phyloP scores from a whole-genome alignment of 2,329 filamentous ascomycete species.

The Hypoxylon sp. region DNA sequence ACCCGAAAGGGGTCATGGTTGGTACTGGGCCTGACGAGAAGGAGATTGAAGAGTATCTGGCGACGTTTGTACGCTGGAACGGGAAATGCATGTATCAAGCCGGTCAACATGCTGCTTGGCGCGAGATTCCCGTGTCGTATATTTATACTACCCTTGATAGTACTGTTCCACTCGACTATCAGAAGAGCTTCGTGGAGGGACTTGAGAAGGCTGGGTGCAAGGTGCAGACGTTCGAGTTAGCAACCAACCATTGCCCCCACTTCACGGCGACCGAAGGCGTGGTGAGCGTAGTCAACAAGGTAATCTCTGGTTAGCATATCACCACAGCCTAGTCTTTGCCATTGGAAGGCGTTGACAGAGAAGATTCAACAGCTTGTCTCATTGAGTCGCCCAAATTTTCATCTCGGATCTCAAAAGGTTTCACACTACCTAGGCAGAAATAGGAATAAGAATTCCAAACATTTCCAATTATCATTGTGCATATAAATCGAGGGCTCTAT shows the following conservation, averaged over 20 bases:
- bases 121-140: conserved; percentile 3
- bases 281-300: background rate
- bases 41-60: too few relatives aligned
- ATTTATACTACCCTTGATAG: background rate
- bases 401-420: too few relatives aligned
- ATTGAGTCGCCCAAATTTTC: too few relatives aligned
- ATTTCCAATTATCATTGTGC: too few relatives aligned
- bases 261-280: background rate
- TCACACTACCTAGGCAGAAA: too few relatives aligned
- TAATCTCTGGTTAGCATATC: background rate
- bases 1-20: too few relatives aligned
- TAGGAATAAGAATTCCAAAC: too few relatives aligned
- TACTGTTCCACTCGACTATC: background rate
- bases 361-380: too few relatives aligned
- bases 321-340: too few relatives aligned
- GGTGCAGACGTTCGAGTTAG: conserved; percentile 1
- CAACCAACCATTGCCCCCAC: background rate
- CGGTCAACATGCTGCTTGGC: conserved; percentile 20
- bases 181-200: background rate
- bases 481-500: too few relatives aligned
- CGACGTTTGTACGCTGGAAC: conserved; percentile 33
- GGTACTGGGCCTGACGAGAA: too few relatives aligned
- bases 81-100: conserved; percentile 37
- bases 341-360: too few relatives aligned
- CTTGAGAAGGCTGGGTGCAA: background rate